Percentiles rank a stretch among this genome's conserved stretches.
Conservation (phyloP, 2,329 filamentous ascomycete species). For the Cordyceps tenuipes region DNA sequence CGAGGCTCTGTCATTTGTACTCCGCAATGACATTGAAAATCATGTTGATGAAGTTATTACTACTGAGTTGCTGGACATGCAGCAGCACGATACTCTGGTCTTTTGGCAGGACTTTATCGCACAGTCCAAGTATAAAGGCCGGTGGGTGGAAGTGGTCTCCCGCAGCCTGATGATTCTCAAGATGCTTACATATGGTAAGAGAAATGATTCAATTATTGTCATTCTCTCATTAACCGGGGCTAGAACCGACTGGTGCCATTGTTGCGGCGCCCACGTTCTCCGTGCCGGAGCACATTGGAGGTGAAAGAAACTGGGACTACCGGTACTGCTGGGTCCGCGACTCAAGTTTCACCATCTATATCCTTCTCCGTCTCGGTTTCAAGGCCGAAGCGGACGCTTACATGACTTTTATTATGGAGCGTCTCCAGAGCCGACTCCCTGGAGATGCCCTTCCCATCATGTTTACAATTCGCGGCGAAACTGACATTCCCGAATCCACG, state of each 20-base stretch:
- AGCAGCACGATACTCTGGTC: slow-evolving; percentile 61
- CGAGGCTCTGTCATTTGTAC: slow-evolving; percentile 59
- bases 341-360: slow-evolving; percentile 70
- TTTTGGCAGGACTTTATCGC: slow-evolving; percentile 70
- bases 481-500: slow-evolving; percentile 63
- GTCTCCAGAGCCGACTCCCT: slow-evolving; percentile 48
- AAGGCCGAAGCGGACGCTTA: slow-evolving; percentile 68
- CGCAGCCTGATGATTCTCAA: slow-evolving; percentile 68
- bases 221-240: not conserved
- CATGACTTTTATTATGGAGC: slow-evolving; percentile 68
- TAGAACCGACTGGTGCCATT: slow-evolving; percentile 68
- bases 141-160: slow-evolving; percentile 63
- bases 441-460: slow-evolving; percentile 66
- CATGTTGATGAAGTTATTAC: slow-evolving; percentile 53
- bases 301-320: slow-evolving; percentile 61
- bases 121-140: slow-evolving; percentile 61
- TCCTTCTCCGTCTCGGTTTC: slow-evolving; percentile 68
- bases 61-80: slow-evolving; percentile 45
- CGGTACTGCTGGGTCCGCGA: slow-evolving; percentile 74
- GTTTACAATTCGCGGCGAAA: slow-evolving; percentile 70
- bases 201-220: not conserved
- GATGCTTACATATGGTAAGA: slow-evolving; percentile 55
- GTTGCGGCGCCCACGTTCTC: slow-evolving; percentile 71
- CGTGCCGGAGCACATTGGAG: slow-evolving; percentile 65
- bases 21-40: slow-evolving; percentile 52